These are phyloP conservation scores for Pterocarpus santalinus DNA, from an alignment of 306 rosid species.

Conservation along the genomic window DNA sequence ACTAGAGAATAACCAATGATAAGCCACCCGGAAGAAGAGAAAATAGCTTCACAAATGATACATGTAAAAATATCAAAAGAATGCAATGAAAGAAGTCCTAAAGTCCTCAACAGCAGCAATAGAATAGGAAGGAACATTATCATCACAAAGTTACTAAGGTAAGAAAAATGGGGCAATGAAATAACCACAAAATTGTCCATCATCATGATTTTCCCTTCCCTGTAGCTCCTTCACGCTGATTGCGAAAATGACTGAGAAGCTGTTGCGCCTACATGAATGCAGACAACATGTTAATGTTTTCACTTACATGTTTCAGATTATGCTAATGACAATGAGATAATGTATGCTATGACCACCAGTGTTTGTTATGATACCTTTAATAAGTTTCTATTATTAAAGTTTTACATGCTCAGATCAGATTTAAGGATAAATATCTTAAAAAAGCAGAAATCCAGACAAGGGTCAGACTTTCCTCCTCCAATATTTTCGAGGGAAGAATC, in stretches of 20 bases:
- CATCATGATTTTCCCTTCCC: slow-evolving; percentile 75
- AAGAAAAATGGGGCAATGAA: slow-evolving; percentile 36
- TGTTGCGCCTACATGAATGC: slow-evolving; percentile 82
- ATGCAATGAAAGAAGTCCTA: slow-evolving; percentile 51
- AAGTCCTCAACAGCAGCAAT: slow-evolving; percentile 29
- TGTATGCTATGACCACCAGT: neutral
- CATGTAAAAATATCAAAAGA: slow-evolving; percentile 55
- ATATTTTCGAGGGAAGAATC: slow-evolving; percentile 8
- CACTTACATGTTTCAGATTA: slow-evolving; percentile 14
- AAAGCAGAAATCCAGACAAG: neutral
- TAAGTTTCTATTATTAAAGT: neutral
- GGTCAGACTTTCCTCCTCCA: slow-evolving; percentile 12
- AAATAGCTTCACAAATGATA: slow-evolving; percentile 41
- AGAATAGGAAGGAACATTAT: slow-evolving; percentile 24
- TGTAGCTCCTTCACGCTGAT: slow-evolving; percentile 71
- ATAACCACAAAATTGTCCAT: slow-evolving; percentile 50
- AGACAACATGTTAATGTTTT: slow-evolving; percentile 22
- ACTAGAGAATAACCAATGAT: slow-evolving; percentile 41
- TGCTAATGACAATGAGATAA: slow-evolving; percentile 8
- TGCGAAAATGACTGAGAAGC: slow-evolving; percentile 92
- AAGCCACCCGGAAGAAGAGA: slow-evolving; percentile 34
- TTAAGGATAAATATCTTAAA: neutral
- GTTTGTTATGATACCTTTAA: slow-evolving; percentile 11
- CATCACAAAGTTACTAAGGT: slow-evolving; percentile 20
- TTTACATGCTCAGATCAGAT: neutral